phyloP scores from a whole-genome alignment of 139 green algal species.

The Auxenochlorella protothecoides region DNA sequence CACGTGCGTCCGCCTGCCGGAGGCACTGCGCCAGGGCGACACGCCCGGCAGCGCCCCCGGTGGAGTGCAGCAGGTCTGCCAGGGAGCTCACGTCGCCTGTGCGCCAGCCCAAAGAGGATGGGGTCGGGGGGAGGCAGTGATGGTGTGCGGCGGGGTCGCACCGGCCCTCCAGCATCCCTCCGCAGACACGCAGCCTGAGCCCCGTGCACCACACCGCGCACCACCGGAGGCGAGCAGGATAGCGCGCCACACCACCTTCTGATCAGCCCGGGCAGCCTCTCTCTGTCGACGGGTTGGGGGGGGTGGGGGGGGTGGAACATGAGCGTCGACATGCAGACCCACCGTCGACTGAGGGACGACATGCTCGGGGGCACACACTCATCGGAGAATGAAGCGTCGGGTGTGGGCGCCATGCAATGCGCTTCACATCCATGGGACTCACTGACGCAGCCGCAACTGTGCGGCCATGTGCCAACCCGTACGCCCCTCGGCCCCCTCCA shows the following conservation, averaged over 20 bases:
- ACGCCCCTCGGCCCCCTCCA: not conserved
- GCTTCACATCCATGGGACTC: not conserved
- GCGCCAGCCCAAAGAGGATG: not conserved
- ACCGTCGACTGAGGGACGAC: too few species aligned
- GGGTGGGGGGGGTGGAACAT: not conserved
- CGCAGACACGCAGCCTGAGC: not conserved
- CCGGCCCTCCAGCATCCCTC: not conserved
- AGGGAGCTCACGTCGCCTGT: constrained; percentile 12
- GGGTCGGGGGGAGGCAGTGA: not conserved
- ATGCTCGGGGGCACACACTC: too few species aligned
- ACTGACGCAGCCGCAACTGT: constrained; percentile 1
- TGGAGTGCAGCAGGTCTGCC: constrained; percentile 4
- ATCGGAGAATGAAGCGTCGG: too few species aligned
- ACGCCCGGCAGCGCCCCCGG: not conserved
- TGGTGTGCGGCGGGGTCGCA: not conserved
- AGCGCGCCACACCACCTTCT: constrained; percentile 19
- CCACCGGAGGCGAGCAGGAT: constrained; percentile 8
- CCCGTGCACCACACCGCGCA: not conserved
- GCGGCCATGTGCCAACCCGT: not conserved
- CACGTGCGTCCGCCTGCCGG: not conserved
- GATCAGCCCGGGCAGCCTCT: constrained; percentile 3
- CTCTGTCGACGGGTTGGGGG: not conserved
- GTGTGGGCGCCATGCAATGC: too few species aligned
- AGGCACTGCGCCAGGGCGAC: constrained; percentile 12
- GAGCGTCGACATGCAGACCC: too few species aligned